Evolutionary conservation across 352 stramenopile genomes (phyloP).

Genomic region (Globisporangium okanoganense): DNA sequence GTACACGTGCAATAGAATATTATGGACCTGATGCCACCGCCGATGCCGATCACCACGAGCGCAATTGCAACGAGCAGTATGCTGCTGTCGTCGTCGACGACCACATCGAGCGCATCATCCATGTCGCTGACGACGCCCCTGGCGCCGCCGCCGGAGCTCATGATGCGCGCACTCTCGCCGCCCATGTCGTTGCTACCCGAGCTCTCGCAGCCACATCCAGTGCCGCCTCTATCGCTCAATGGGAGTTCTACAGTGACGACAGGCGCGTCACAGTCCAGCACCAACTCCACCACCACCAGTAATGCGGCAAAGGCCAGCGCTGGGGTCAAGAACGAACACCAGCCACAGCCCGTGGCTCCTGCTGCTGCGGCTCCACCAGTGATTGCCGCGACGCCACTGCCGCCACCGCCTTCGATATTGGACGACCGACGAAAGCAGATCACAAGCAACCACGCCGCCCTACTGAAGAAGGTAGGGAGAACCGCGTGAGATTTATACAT

Average conservation of each 20-base stretch:
- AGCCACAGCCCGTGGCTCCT: background rate
- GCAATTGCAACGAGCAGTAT: conserved; percentile 4
- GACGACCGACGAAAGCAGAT: conserved; percentile 26
- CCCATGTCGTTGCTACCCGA: conserved; percentile 66
- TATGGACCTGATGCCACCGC: conserved; percentile 69
- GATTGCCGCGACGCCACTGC: conserved; percentile 3
- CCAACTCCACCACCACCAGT: background rate
- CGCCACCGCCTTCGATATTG: conserved; percentile 11
- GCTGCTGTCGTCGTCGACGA: conserved; percentile 4
- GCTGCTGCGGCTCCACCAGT: background rate
- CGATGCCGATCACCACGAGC: conserved; percentile 18
- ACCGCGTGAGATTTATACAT: no score
- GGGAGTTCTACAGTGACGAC: conserved; percentile 6
- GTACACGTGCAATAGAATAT: no score
- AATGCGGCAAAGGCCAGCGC: background rate
- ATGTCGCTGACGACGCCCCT: conserved; percentile 51
- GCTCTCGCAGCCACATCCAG: conserved; percentile 29
- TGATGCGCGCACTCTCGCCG: conserved; percentile 72
- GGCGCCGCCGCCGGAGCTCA: conserved; percentile 51
- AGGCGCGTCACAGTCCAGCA: background rate
- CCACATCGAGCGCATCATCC: background rate
- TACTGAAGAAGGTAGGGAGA: conserved; percentile 39
- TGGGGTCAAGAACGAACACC: conserved; percentile 9
- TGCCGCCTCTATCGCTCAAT: conserved; percentile 37
- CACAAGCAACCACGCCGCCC: conserved; percentile 17